phyloP scores from a whole-genome alignment of 2,329 filamentous ascomycete genomes.

The Cercospora sojina region DNA sequence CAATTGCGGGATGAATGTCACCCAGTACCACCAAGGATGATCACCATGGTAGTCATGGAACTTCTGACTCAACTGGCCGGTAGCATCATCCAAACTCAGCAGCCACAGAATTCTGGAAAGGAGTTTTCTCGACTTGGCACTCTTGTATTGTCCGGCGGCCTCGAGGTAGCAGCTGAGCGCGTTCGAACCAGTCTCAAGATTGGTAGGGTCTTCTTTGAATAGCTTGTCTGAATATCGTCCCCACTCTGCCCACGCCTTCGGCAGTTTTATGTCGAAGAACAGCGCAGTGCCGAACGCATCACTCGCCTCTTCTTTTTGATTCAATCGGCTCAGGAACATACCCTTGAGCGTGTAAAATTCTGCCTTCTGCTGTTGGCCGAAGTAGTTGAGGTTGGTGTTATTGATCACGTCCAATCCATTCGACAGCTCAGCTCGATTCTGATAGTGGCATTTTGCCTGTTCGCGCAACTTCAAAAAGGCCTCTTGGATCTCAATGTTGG shows the following conservation, averaged over 20 bases:
- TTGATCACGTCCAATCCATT: conserved; percentile 97
- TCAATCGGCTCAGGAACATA: conserved; percentile 96
- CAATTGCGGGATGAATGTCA: conserved; percentile 96
- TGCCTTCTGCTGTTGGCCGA: conserved; percentile 91
- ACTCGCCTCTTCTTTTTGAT: conserved; percentile 86
- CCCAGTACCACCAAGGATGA: conserved; percentile 99
- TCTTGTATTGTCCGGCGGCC: conserved; percentile 94
- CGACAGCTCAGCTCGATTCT: conserved; percentile 87
- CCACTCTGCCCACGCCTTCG: conserved; percentile 99
- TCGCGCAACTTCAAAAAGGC: conserved; percentile 98
- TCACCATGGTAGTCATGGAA: conserved; percentile 98
- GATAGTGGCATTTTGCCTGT: conserved; percentile 97
- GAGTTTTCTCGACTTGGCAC: conserved; percentile 89
- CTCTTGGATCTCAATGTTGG: conserved; percentile 99
- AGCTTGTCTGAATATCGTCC: conserved; percentile 95
- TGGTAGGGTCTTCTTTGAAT: conserved; percentile 85
- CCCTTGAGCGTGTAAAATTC: conserved; percentile 99
- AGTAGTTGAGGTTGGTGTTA: conserved; percentile 98
- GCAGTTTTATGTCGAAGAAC: conserved; percentile 91
- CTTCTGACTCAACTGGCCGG: conserved; percentile 76
- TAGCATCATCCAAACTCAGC: conserved; percentile 85
- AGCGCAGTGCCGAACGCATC: conserved; percentile 91
- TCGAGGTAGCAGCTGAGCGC: conserved; percentile 95
- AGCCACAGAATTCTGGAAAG: conserved; percentile 93
- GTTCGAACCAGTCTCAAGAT: conserved; percentile 81